Evolutionary conservation across 441 rosid species (phyloP), one percentile per base, ranked within the genome.

Genomic region (Jatropha podagrica): DNA sequence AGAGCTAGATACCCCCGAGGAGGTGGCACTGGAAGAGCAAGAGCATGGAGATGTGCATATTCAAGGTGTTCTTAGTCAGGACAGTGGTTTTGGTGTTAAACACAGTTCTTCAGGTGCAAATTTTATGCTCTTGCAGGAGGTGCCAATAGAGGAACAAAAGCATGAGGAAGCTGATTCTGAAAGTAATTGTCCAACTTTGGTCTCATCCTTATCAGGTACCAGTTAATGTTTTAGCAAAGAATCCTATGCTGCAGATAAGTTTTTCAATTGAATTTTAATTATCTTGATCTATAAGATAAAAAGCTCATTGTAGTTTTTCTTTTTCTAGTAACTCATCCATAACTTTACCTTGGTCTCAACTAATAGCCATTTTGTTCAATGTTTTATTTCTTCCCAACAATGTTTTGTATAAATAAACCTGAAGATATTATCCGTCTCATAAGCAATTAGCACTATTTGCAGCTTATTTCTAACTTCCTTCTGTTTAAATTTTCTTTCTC

Each of bases 201-300:
- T 65, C 70, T 77, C 77, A 69, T 65, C 65, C 26, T 46, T 73
- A 75, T 80, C 94, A 85, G 95, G 93, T 91, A 86, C 44, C 5
- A 2, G 55, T 61, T 26, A 64, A 6, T 56, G 27, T 20, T n/a
- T 18, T 56, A 18, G n/a, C 9, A 56, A 18, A 17, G 27, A 56
- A 38, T n/a, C 23, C 64, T 42, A 12, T 37, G 18, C 3, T 51
- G 10, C 42, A 32, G 32, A 32, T 32, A 32, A 2, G 32, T 32
- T 64, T 70, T 23, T 27, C 3, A 5, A 17, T 12, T 13, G 27
- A 66, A 65, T 13, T 61, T 52, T 11, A 32, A 20, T 46, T 26
- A 32, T 58, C 32, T 4, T 42, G 18, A 13, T 41, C 0, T 5
- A 9, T 12, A 17, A 56, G 56, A 41, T 54, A 9, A 10, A 44